Percentiles rank a stretch among this genome's conserved stretches.
phyloP scores from a whole-genome alignment of 768 basidiomycete species.

The Auricularia sp. region DNA sequence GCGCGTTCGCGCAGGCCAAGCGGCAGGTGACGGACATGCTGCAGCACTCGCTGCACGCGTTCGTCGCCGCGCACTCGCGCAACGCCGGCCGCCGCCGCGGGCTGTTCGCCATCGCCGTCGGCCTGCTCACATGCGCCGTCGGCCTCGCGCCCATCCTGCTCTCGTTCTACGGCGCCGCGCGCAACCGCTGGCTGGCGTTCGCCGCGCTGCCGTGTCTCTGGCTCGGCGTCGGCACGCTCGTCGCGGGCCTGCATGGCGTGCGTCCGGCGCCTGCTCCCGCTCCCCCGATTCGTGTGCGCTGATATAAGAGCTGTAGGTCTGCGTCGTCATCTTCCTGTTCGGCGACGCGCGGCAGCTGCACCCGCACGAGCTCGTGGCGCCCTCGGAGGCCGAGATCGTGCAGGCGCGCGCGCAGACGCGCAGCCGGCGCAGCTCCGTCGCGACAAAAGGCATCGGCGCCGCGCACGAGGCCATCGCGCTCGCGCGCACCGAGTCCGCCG shows the following conservation, averaged over 20 bases:
- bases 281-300: neutral
- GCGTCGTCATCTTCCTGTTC: conserved; percentile 14
- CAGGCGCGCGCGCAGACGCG: neutral
- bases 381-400: neutral
- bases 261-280: neutral
- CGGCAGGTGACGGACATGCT: conserved; percentile 2
- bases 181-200: conserved; percentile 4
- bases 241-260: conserved; percentile 13
- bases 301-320: conserved; percentile 1
- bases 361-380: conserved; percentile 11
- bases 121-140: conserved; percentile 7
- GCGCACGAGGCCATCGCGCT: neutral
- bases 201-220: conserved; percentile 13
- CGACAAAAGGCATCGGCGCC: neutral
- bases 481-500: neutral
- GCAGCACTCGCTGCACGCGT: conserved; percentile 1
- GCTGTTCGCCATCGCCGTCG: conserved; percentile 10
- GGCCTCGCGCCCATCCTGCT: conserved; percentile 12
- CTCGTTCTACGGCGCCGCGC: conserved; percentile 1
- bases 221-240: conserved; percentile 11
- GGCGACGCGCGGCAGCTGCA: conserved; percentile 15
- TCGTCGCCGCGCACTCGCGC: conserved; percentile 6
- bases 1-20: neutral
- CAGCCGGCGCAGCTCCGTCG: neutral
- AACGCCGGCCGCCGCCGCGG: conserved; percentile 12